phyloP scores from a whole-genome alignment of 306 rosid species.

The Citrullus colocynthis region DNA sequence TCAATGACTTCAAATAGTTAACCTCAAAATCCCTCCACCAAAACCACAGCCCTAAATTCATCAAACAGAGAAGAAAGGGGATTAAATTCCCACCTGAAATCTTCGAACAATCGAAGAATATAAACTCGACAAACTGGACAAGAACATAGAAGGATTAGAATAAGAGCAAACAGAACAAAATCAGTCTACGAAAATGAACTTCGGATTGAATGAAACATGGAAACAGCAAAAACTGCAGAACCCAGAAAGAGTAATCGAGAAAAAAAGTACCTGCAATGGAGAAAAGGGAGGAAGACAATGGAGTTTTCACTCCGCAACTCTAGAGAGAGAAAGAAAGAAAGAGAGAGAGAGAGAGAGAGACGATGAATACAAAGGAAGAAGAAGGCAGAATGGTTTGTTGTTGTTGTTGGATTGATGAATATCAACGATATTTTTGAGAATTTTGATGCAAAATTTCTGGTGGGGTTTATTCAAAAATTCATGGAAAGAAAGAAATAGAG shows the following conservation, averaged over 20 bases:
- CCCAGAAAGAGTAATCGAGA: background rate
- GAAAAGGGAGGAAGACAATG: background rate
- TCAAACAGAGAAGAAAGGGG: background rate
- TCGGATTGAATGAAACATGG: background rate
- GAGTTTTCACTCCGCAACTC: background rate
- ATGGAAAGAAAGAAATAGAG: background rate
- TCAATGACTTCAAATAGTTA: constrained; percentile 5
- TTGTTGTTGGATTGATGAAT: background rate
- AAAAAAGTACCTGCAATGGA: constrained; percentile 1
- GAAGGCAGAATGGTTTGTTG: background rate
- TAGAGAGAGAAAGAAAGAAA: background rate
- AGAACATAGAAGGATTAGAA: background rate
- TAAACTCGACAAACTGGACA: background rate
- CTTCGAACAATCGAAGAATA: background rate
- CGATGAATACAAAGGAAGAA: constrained; percentile 16
- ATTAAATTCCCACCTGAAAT: background rate
- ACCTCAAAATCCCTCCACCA: constrained; percentile 17
- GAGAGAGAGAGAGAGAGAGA: background rate
- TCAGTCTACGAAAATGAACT: background rate
- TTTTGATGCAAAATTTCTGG: background rate
- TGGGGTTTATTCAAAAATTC: background rate
- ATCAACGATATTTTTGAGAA: background rate
- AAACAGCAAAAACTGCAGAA: background rate
- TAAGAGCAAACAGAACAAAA: background rate
- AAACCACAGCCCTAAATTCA: background rate